These are phyloP conservation scores for Microbotryomycetes sp. DNA, from an alignment of 1,284 basidiomycete species.

Conservation along the genomic window DNA sequence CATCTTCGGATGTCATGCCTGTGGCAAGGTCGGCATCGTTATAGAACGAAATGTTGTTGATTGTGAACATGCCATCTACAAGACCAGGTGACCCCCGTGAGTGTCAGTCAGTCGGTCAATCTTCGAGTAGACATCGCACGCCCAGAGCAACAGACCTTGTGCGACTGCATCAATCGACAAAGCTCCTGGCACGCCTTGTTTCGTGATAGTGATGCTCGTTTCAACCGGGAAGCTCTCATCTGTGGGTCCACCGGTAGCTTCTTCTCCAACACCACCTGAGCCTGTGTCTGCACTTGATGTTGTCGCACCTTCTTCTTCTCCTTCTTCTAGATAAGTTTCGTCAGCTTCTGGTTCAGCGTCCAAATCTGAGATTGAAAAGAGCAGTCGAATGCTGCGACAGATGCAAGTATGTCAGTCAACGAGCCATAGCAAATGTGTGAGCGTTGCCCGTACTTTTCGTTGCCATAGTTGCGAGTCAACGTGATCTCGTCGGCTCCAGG, in stretches of 20 bases:
- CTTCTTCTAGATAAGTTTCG: slow-evolving; percentile 33
- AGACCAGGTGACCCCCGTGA: slow-evolving; percentile 9
- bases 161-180: slow-evolving; percentile 72
- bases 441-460: slow-evolving; percentile 65
- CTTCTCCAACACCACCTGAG: slow-evolving; percentile 28
- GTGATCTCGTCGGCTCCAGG: slow-evolving; percentile 74
- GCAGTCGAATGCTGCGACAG: slow-evolving; percentile 58
- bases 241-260: slow-evolving; percentile 25
- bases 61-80: slow-evolving; percentile 66
- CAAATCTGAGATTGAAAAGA: slow-evolving; percentile 77
- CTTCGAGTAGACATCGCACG: background rate
- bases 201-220: slow-evolving; percentile 72
- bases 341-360: slow-evolving; percentile 45
- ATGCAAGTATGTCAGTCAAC: slow-evolving; percentile 19
- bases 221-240: slow-evolving; percentile 57
- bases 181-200: slow-evolving; percentile 56
- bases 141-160: too few species aligned
- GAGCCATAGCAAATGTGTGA: slow-evolving; percentile 19
- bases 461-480: slow-evolving; percentile 77
- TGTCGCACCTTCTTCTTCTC: slow-evolving; percentile 47
- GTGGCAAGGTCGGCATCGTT: slow-evolving; percentile 64
- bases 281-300: slow-evolving; percentile 44
- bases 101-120: slow-evolving; percentile 17
- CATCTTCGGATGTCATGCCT: slow-evolving; percentile 76
- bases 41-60: slow-evolving; percentile 88